A percentile compares a stretch with the other conserved stretches of the same genome.
Evolutionary conservation across 2,329 filamentous ascomycete genomes (phyloP).

Genomic region (Lachnellula occidentalis): DNA sequence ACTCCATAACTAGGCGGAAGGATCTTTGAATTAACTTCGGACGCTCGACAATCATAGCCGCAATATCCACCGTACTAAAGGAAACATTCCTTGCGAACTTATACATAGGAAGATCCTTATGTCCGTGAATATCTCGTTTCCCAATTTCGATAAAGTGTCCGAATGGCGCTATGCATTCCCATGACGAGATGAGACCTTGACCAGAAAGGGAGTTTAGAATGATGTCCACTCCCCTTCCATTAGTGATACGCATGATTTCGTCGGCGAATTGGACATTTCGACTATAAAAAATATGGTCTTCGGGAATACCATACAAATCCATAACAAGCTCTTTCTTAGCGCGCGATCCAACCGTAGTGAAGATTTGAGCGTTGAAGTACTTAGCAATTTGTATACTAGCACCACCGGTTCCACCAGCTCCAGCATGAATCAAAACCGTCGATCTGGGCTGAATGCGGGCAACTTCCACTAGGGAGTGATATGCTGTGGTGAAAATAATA

Average conservation of each 20-base stretch:
- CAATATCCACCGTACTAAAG: constrained; percentile 35
- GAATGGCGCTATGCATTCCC: constrained; percentile 35
- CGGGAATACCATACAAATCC: constrained; percentile 30
- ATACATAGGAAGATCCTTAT: constrained; percentile 28
- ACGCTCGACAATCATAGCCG: background rate
- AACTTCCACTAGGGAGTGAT: constrained; percentile 15
- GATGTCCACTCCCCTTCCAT: constrained; percentile 24
- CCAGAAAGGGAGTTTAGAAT: constrained; percentile 23
- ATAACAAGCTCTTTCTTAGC: constrained; percentile 29
- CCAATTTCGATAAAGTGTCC: constrained; percentile 36
- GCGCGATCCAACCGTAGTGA: constrained; percentile 27
- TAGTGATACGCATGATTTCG: constrained; percentile 25
- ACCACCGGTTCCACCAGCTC: constrained; percentile 28
- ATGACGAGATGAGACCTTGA: constrained; percentile 36
- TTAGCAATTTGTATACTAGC: constrained; percentile 29
- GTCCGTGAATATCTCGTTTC: constrained; percentile 17
- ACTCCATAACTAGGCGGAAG: background rate
- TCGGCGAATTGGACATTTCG: constrained; percentile 31
- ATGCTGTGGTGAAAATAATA: constrained; percentile 15
- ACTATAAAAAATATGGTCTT: constrained; percentile 35
- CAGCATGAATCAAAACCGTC: constrained; percentile 30
- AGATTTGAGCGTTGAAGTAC: constrained; percentile 21
- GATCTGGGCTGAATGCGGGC: constrained; percentile 15
- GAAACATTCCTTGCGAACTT: constrained; percentile 35
- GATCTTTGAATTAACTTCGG: background rate